These are phyloP conservation scores for Aspergillus conjunctus DNA, from an alignment of 495 filamentous ascomycete genomes.

Conservation along the genomic window DNA sequence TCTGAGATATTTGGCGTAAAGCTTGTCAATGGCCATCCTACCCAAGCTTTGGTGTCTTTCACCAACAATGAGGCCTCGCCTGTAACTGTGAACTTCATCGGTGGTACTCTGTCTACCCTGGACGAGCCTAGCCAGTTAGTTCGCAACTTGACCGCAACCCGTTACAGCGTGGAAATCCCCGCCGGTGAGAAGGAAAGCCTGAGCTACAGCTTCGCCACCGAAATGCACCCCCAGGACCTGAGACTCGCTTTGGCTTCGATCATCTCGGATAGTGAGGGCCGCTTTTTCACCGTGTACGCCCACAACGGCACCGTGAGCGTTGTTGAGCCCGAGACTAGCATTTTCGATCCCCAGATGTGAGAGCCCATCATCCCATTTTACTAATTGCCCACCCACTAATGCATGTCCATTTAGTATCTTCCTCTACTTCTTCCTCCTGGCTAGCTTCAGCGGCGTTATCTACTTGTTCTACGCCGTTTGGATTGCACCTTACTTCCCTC, in stretches of 20 bases:
- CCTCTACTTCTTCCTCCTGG: conserved; percentile 90
- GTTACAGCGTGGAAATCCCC: conserved; percentile 74
- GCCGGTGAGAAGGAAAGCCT: conserved; percentile 75
- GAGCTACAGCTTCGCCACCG: conserved; percentile 81
- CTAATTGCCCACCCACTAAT: conserved; percentile 8
- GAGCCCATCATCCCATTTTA: conserved; percentile 18
- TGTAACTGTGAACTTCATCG: conserved; percentile 74
- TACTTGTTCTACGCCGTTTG: conserved; percentile 99
- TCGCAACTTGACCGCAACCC: conserved; percentile 79
- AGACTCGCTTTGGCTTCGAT: conserved; percentile 77
- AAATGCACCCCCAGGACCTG: conserved; percentile 92
- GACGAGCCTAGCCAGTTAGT: conserved; percentile 61
- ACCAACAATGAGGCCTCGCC: conserved; percentile 80
- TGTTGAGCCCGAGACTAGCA: conserved; percentile 87
- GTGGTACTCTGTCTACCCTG: conserved; percentile 70
- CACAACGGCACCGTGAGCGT: conserved; percentile 88
- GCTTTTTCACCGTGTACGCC: conserved; percentile 73
- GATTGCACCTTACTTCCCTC: conserved; percentile 94
- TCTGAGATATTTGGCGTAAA: conserved; percentile 94
- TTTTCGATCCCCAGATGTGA: conserved; percentile 97
- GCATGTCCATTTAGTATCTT: conserved; percentile 66
- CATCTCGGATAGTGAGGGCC: conserved; percentile 62
- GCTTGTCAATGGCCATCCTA: conserved; percentile 90
- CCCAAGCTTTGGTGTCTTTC: conserved; percentile 76
- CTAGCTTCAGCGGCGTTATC: conserved; percentile 71